These are phyloP conservation scores for Fusarium sterilihyphosum DNA, from an alignment of 2,329 filamentous ascomycete species.

Conservation along the genomic window DNA sequence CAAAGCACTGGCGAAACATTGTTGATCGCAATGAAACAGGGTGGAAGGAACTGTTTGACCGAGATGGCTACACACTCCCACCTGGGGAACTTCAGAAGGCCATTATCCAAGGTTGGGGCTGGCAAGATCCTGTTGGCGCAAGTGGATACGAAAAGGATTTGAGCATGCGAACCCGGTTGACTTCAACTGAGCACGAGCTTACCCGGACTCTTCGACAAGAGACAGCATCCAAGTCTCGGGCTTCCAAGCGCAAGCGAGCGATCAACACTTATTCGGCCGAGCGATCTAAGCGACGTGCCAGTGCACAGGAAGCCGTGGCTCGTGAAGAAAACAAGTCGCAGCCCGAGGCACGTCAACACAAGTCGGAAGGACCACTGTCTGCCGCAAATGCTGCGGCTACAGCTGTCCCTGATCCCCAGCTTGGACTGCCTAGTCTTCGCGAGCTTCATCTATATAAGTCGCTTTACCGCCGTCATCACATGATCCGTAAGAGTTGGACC, in stretches of 20 bases:
- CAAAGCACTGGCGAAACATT: conserved; percentile 90
- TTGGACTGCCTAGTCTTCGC: conserved; percentile 81
- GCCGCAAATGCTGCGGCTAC: conserved; percentile 85
- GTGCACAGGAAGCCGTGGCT: conserved; percentile 56
- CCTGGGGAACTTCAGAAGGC: conserved; percentile 86
- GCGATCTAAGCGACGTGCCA: conserved; percentile 64
- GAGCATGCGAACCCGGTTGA: conserved; percentile 65
- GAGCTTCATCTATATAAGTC: conserved; percentile 96
- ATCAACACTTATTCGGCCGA: conserved; percentile 58
- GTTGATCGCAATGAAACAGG: conserved; percentile 93
- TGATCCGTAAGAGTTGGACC: conserved; percentile 94
- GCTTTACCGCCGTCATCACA: conserved; percentile 89
- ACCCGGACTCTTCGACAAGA: conserved; percentile 56
- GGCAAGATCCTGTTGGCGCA: conserved; percentile 84
- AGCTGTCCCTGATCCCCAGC: conserved; percentile 82
- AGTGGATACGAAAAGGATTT: conserved; percentile 85
- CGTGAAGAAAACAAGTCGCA: conserved; percentile 54
- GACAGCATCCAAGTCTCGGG: conserved; percentile 55
- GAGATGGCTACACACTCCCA: conserved; percentile 81
- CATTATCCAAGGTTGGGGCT: conserved; percentile 93
- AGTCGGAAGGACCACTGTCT: conserved; percentile 84
- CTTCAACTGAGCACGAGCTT: conserved; percentile 63
- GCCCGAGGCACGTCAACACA: conserved; percentile 58
- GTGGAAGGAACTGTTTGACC: conserved; percentile 92
- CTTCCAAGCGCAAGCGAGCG: conserved; percentile 67